Base-by-base conservation (phyloP, 2,329 filamentous ascomycete genomes). In the Stemphylium lycopersici region DNA sequence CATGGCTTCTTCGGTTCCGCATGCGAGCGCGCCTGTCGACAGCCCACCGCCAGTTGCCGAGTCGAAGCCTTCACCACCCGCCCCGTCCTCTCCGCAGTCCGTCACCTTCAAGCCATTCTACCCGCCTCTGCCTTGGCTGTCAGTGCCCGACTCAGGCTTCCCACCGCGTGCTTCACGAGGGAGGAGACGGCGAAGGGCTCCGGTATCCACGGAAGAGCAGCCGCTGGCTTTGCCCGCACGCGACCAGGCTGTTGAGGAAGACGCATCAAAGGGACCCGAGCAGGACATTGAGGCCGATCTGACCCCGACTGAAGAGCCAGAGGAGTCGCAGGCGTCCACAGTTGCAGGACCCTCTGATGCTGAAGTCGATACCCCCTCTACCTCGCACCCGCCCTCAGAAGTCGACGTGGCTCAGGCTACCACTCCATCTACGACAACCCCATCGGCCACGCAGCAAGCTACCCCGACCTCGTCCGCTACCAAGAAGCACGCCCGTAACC, bases 91-190 rank as follows among this genome's bases (percentile, higher is more conserved):
- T 8, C 63, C 66, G 13, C 67, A 67, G 39, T 65, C 65, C 20
- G 58, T 66, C 7, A 59, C 63, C 6, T 65, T 65, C 46, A 78
- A 76, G 67, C 80, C 81, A 2, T 85, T 79, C 67, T 78, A 79
- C 56, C 80, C 83, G 54, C 76, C 78, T 11, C 73, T 87, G 16
- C 85, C 85, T 10, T 87, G 85, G 85, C 78, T 84, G 31, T 87
- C 84, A 11, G 79, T 82, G 24, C 79, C 82, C 13, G 80, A 82
- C 16, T 74, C 73, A 29, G 73, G 79, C 2, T 87, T 87, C 64
- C 84, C 85, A 3, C 71, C 80, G 13, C 78, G 80, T 66, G 77
- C 78, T 43, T 77, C 79, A 12, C 75, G 77, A 47, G 65, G 69
- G 34, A 77, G 78, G 62, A 78, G 80, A 62, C 78, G 82, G 46